These are phyloP conservation scores for Neurospora sp. DNA, from an alignment of 495 filamentous ascomycete species.

Conservation along the genomic window DNA sequence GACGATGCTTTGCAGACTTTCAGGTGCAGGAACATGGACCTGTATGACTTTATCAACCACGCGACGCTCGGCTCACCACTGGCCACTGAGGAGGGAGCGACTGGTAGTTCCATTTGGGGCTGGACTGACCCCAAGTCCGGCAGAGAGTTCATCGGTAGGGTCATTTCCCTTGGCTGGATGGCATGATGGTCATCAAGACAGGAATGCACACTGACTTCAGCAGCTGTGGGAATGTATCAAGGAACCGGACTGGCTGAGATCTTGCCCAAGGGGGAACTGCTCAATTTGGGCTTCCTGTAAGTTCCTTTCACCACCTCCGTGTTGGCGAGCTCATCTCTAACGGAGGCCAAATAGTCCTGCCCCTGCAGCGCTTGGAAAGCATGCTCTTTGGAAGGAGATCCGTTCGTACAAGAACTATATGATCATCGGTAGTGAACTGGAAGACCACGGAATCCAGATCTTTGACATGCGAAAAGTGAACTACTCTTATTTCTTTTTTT, in stretches of 20 bases:
- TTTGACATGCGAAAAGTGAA: constrained; percentile 39
- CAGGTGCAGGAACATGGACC: constrained; percentile 41
- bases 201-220: not conserved
- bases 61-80: constrained; percentile 20
- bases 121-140: constrained; percentile 1
- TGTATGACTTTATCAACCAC: constrained; percentile 35
- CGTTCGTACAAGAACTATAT: constrained; percentile 32
- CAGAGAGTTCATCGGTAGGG: not conserved
- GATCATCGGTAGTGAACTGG: constrained; percentile 41
- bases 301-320: not conserved
- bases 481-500: not conserved
- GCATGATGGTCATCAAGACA: not conserved
- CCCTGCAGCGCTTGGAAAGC: not conserved
- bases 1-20: constrained; percentile 34
- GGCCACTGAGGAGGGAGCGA: constrained; percentile 37
- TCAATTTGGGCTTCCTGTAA: constrained; percentile 40
- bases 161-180: not conserved
- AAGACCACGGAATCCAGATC: constrained; percentile 40
- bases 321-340: not conserved
- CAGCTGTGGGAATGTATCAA: not conserved
- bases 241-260: constrained; percentile 41
- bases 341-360: not conserved
- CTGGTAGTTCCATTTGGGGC: not conserved
- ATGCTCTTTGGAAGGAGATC: constrained; percentile 24
- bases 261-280: constrained; percentile 30